Conservation (phyloP, 441 rosid genomes). For the Eruca vesicaria region DNA sequence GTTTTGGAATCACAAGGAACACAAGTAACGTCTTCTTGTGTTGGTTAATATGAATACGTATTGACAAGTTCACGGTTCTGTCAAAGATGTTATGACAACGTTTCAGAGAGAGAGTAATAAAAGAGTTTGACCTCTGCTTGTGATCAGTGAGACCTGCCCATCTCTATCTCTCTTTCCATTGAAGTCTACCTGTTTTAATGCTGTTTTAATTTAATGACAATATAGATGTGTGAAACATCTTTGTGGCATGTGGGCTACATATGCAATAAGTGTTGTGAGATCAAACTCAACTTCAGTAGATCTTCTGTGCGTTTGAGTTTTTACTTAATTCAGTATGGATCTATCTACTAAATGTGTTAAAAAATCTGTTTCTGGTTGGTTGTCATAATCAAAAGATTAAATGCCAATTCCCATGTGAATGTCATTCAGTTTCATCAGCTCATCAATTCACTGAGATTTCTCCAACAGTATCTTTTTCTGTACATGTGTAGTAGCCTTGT, state of each 20-base stretch:
- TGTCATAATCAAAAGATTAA: background rate
- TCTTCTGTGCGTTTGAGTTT: constrained; percentile 1
- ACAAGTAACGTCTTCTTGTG: background rate
- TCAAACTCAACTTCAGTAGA: constrained; percentile 16
- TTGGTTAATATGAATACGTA: constrained; percentile 10
- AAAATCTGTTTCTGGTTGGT: constrained; percentile 7
- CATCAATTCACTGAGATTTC: background rate
- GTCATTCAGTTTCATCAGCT: background rate
- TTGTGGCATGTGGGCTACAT: background rate
- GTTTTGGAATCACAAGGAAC: constrained; percentile 4
- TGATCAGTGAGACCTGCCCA: constrained; percentile 21
- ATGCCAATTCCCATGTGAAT: constrained; percentile 28
- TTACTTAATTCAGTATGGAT: constrained; percentile 14
- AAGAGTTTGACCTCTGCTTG: constrained; percentile 23
- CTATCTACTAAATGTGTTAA: background rate
- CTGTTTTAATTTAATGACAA: background rate
- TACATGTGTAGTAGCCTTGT: background rate
- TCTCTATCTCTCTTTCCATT: constrained; percentile 12
- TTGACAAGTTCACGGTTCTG: constrained; percentile 23
- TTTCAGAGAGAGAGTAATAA: constrained; percentile 13
- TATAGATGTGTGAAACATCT: background rate
- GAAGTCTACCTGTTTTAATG: constrained; percentile 24
- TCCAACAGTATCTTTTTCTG: background rate
- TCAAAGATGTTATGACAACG: constrained; percentile 25
- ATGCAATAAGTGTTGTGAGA: constrained; percentile 26